Percentiles rank a stretch among this genome's conserved stretches.
phyloP scores from a whole-genome alignment of 2,329 filamentous ascomycete genomes.

The Cordyceps pruinosa region DNA sequence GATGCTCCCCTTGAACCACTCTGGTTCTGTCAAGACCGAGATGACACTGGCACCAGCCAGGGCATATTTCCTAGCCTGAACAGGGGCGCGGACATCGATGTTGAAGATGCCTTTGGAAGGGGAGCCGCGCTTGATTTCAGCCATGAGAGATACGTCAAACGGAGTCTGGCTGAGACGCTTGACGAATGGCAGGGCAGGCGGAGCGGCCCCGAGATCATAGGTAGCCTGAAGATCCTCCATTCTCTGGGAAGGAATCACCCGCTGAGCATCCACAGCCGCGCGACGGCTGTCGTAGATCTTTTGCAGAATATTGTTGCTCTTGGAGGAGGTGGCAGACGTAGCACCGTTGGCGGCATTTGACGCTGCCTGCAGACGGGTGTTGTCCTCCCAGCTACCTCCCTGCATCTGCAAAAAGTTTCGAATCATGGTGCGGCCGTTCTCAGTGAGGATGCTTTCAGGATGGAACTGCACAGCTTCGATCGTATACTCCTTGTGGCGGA shows the following conservation, averaged over 20 bases:
- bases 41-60: conserved; percentile 93
- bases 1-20: conserved; percentile 98
- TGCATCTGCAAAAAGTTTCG: conserved; percentile 85
- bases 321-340: conserved; percentile 31
- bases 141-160: conserved; percentile 88
- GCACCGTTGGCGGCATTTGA: conserved; percentile 22
- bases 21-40: conserved; percentile 94
- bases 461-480: conserved; percentile 98
- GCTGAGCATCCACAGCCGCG: conserved; percentile 70
- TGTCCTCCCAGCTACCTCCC: conserved; percentile 87
- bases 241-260: conserved; percentile 75
- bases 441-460: conserved; percentile 92
- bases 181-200: conserved; percentile 75
- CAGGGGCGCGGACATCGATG: conserved; percentile 76
- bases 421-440: conserved; percentile 81
- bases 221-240: conserved; percentile 77
- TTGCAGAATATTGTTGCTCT: conserved; percentile 80
- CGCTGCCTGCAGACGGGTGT: conserved; percentile 48
- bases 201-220: conserved; percentile 77
- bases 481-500: conserved; percentile 83
- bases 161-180: conserved; percentile 73
- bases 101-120: conserved; percentile 95
- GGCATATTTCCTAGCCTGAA: conserved; percentile 86
- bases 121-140: conserved; percentile 93
- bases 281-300: conserved; percentile 81